Conservation (phyloP, 495 filamentous ascomycete genomes). For the Penicillium odoratum region DNA sequence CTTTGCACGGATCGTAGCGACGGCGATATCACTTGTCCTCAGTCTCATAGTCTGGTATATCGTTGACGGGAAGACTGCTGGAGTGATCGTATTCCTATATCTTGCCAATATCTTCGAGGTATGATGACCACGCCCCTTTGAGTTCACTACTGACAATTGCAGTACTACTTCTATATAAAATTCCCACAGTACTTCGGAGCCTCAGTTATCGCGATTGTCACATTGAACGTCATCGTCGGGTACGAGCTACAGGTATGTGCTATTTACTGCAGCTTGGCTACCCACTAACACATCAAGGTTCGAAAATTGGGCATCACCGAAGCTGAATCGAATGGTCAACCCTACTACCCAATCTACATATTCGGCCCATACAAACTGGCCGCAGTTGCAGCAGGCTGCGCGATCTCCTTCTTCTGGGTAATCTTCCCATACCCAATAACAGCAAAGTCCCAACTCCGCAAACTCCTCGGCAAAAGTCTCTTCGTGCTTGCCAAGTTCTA, state of each 20-base stretch:
- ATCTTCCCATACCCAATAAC: conserved; percentile 73
- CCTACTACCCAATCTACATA: conserved; percentile 65
- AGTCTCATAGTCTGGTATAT: conserved; percentile 74
- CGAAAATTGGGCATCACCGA: conserved; percentile 58
- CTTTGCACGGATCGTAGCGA: conserved; percentile 63
- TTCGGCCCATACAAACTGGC: conserved; percentile 71
- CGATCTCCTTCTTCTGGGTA: conserved; percentile 76
- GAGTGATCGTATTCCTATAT: conserved; percentile 67
- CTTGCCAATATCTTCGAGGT: conserved; percentile 64
- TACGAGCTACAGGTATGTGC: conserved; percentile 67
- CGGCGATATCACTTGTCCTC: conserved; percentile 56
- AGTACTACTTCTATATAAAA: conserved; percentile 67
- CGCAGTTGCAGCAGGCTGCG: conserved; percentile 64
- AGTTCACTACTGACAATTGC: not conserved
- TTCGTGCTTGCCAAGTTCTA: conserved; percentile 76
- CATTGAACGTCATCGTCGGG: conserved; percentile 66
- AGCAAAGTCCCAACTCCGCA: conserved; percentile 65
- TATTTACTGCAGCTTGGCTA: not conserved
- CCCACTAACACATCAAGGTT: conserved; percentile 40
- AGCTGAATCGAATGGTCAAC: conserved; percentile 63
- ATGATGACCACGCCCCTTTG: not conserved
- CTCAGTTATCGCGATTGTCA: conserved; percentile 64
- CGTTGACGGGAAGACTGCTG: conserved; percentile 59
- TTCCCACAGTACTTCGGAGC: conserved; percentile 58
- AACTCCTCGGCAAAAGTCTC: conserved; percentile 62